phyloP scores from a whole-genome alignment of 345 rosid species.

The Eucalyptus pumila region DNA sequence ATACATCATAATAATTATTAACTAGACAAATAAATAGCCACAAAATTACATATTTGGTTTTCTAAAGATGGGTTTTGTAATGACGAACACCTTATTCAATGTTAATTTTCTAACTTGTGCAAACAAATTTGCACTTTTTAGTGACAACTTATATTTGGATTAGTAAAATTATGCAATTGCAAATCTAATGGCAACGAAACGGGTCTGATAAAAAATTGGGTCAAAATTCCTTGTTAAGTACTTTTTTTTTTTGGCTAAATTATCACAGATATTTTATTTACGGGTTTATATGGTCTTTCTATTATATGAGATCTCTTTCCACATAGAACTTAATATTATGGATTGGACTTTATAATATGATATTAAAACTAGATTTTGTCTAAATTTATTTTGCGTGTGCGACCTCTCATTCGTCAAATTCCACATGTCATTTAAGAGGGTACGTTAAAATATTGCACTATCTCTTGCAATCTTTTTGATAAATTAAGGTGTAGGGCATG shows the following conservation, averaged over 20 bases:
- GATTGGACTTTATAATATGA: fast-evolving
- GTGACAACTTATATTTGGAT: not conserved
- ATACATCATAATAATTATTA: not conserved
- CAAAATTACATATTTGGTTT: not conserved
- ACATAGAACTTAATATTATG: fast-evolving
- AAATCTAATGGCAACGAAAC: not conserved
- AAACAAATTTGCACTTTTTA: not conserved
- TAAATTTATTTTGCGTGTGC: fast-evolving
- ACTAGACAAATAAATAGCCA: not conserved
- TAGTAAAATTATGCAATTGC: not conserved
- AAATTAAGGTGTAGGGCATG: fast-evolving
- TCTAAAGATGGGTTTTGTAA: not conserved
- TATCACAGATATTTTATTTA: fast-evolving
- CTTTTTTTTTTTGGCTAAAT: not conserved
- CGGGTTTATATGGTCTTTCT: fast-evolving
- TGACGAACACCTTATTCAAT: not conserved
- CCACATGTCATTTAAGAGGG: not conserved
- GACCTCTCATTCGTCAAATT: fast-evolving
- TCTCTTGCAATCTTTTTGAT: not conserved
- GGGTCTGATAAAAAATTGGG: not conserved
- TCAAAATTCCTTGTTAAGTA: not conserved
- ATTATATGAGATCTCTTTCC: not conserved
- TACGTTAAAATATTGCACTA: not conserved
- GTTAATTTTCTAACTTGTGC: not conserved
- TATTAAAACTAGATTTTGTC: not conserved